phyloP scores from a whole-genome alignment of 768 basidiomycete genomes.

The Lentinula guzmanii region DNA sequence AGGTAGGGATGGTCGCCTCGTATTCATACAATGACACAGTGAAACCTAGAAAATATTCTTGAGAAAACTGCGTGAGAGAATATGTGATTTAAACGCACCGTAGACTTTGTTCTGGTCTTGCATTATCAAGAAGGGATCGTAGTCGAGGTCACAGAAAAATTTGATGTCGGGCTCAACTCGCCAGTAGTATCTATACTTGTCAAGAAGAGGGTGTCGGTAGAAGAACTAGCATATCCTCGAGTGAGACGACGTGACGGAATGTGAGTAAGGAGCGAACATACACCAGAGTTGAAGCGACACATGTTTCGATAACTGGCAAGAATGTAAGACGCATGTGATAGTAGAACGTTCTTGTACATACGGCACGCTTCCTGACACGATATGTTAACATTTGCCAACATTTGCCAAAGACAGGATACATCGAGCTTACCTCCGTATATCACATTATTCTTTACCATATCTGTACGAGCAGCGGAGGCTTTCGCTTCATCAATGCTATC shows the following conservation, averaged over 20 bases:
- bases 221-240: conserved; percentile 54
- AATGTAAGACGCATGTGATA: neutral
- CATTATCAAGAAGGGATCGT: conserved; percentile 88
- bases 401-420: neutral
- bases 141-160: conserved; percentile 82
- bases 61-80: neutral
- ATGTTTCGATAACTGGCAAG: conserved; percentile 76
- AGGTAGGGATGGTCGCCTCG: conserved; percentile 75
- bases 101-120: conserved; percentile 81
- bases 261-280: conserved; percentile 26
- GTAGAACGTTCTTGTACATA: conserved; percentile 27
- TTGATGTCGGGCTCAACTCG: conserved; percentile 67
- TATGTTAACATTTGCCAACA: neutral
- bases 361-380: conserved; percentile 66
- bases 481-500: conserved; percentile 68
- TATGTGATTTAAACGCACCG: conserved; percentile 34
- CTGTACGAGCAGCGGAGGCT: conserved; percentile 54
- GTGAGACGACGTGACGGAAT: neutral
- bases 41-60: conserved; percentile 48
- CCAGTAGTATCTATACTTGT: conserved; percentile 87
- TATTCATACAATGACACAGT: conserved; percentile 83
- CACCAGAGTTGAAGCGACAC: conserved; percentile 95
- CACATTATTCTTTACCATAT: conserved; percentile 64
- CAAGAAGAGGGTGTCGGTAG: conserved; percentile 75
- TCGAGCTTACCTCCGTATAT: conserved; percentile 57